Percentiles rank a stretch among this genome's conserved stretches.
These are phyloP conservation scores for Cladosporium sp. DNA, from an alignment of 2,329 filamentous ascomycete genomes.

Conservation along the genomic window DNA sequence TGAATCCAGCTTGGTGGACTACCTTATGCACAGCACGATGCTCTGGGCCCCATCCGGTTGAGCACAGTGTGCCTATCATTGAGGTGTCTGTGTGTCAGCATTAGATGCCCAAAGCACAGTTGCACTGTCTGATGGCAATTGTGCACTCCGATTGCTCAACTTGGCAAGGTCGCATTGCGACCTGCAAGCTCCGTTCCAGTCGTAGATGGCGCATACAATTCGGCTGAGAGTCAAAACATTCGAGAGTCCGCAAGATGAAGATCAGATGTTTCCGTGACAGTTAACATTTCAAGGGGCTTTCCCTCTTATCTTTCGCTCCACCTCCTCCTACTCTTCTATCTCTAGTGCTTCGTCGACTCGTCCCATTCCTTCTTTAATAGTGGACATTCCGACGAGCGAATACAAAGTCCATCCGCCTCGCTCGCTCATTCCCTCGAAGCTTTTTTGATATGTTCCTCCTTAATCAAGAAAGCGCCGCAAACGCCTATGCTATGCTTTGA, in stretches of 20 bases:
- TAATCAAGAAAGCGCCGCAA: conserved; percentile 24
- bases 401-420: neutral
- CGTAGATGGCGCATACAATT: neutral
- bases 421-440: conserved; percentile 4
- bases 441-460: conserved; percentile 13
- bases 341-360: conserved; percentile 4
- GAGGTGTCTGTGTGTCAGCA: neutral
- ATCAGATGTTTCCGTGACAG: neutral
- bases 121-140: neutral
- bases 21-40: neutral
- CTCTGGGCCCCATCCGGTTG: neutral
- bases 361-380: conserved; percentile 9
- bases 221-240: neutral
- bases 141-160: neutral
- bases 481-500: conserved; percentile 30
- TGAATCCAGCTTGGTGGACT: too few species aligned
- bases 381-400: neutral
- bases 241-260: neutral
- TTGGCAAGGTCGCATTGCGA: neutral
- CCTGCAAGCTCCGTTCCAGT: neutral
- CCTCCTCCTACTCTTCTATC: conserved; percentile 2
- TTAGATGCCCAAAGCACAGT: neutral
- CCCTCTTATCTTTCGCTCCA: conserved; percentile 5
- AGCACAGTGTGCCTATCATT: neutral
- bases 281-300: conserved; percentile 1